A percentile compares a stretch with the other conserved stretches of the same genome.
Conservation (phyloP, 2,329 filamentous ascomycete species). For the Stemphylium vesicarium region DNA sequence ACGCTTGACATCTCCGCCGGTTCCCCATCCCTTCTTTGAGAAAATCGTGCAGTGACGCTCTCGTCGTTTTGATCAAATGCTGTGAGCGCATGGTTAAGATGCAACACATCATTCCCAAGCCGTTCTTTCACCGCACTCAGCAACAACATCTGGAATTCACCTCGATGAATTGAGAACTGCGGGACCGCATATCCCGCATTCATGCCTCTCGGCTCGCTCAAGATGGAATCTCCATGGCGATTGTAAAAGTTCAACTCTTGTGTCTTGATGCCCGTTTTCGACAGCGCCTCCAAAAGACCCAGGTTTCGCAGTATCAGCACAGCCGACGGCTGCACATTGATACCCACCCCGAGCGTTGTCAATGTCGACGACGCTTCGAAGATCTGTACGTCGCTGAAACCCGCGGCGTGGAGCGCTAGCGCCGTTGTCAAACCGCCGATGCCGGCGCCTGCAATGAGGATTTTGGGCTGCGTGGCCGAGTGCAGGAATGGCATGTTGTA, state of each 20-base stretch:
- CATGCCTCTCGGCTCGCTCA: conserved; percentile 52
- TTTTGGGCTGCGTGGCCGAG: conserved; percentile 31
- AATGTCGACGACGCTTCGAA: conserved; percentile 53
- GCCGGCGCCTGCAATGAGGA: conserved; percentile 55
- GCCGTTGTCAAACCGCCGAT: conserved; percentile 78
- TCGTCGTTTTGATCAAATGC: conserved; percentile 46
- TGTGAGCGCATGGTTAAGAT: conserved; percentile 49
- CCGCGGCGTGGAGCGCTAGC: conserved; percentile 74
- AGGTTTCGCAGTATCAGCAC: conserved; percentile 55
- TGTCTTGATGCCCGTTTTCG: conserved; percentile 51
- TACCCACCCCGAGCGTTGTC: conserved; percentile 54
- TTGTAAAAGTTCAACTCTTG: conserved; percentile 56
- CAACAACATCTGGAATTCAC: conserved; percentile 55
- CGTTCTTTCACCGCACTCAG: conserved; percentile 52
- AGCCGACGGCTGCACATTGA: conserved; percentile 57
- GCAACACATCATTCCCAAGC: conserved; percentile 48
- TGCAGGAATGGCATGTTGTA: conserved; percentile 24
- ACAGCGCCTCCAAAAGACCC: conserved; percentile 50
- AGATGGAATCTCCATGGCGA: conserved; percentile 52
- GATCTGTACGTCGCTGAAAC: conserved; percentile 56
- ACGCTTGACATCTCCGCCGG: conserved; percentile 39
- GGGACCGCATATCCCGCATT: conserved; percentile 53
- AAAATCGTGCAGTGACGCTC: conserved; percentile 50
- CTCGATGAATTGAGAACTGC: conserved; percentile 55
- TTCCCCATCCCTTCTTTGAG: conserved; percentile 32